These are phyloP conservation scores for Drechslerella stenobrocha DNA, from an alignment of 2,329 filamentous ascomycete genomes.

Conservation along the genomic window DNA sequence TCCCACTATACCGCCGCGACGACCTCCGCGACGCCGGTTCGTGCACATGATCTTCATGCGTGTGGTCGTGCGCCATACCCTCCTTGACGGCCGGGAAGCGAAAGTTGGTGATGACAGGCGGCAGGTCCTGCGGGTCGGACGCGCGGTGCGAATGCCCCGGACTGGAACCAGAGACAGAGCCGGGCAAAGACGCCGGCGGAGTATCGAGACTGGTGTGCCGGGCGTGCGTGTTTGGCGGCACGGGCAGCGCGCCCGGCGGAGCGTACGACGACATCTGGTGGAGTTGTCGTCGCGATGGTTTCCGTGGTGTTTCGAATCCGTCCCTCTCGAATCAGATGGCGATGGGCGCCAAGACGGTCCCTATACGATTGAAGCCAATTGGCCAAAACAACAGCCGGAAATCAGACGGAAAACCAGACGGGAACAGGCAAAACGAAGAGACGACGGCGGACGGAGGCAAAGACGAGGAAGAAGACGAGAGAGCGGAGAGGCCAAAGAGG, in stretches of 20 bases:
- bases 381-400: too few species aligned
- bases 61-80: conserved; percentile 38
- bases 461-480: too few species aligned
- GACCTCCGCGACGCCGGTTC: conserved; percentile 19
- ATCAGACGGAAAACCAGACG: too few species aligned
- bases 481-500: too few species aligned
- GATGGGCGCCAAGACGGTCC: too few species aligned
- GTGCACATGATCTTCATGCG: conserved; percentile 43
- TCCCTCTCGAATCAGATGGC: too few species aligned
- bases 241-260: not conserved
- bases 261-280: conserved; percentile 4
- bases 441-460: too few species aligned
- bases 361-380: too few species aligned
- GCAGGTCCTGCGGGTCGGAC: conserved; percentile 9
- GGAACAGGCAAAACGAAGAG: too few species aligned
- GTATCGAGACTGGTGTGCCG: not conserved
- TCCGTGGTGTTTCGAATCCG: too few species aligned
- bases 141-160: too few species aligned
- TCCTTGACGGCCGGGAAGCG: conserved; percentile 38
- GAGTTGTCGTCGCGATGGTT: not conserved
- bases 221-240: conserved; percentile 2
- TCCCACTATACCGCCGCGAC: conserved; percentile 32
- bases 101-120: conserved; percentile 46
- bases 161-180: not conserved
- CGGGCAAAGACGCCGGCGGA: too few species aligned